Percentiles rank a stretch among this genome's conserved stretches.
phyloP scores from a whole-genome alignment of 2,329 filamentous ascomycete species.

The Dryadomyces quercus-mongolicae region DNA sequence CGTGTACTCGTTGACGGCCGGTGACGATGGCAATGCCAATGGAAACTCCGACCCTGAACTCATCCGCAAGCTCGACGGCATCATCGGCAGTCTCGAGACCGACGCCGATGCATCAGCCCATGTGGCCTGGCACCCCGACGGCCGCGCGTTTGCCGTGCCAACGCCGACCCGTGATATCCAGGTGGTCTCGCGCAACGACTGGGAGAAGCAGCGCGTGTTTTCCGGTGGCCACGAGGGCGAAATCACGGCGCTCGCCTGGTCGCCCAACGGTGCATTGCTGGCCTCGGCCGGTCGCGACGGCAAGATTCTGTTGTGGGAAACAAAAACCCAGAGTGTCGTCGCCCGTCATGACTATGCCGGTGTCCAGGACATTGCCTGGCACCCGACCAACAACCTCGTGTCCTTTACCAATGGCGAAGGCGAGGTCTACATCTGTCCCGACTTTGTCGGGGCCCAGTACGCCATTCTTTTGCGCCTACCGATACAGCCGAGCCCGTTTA shows the following conservation, averaged over 20 bases:
- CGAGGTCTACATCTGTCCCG: constrained; percentile 80
- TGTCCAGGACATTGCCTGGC: constrained; percentile 81
- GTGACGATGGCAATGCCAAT: constrained; percentile 2
- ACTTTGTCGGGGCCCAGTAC: constrained; percentile 51
- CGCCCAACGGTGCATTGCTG: constrained; percentile 82
- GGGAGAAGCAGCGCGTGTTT: constrained; percentile 76
- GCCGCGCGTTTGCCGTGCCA: constrained; percentile 75
- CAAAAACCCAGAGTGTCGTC: constrained; percentile 71
- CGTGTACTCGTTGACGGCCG: constrained; percentile 61
- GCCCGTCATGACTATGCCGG: constrained; percentile 69
- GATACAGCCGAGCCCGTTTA: constrained; percentile 69
- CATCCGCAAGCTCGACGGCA: constrained; percentile 70
- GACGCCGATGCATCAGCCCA: constrained; percentile 65
- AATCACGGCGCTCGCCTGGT: constrained; percentile 84
- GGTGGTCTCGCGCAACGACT: constrained; percentile 77
- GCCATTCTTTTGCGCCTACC: constrained; percentile 42
- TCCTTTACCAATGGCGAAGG: constrained; percentile 91
- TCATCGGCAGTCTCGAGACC: constrained; percentile 68
- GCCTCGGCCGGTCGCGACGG: constrained; percentile 57
- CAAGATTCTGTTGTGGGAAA: constrained; percentile 75
- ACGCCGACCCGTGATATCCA: constrained; percentile 76
- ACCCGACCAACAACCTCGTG: constrained; percentile 75
- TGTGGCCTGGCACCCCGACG: constrained; percentile 87
- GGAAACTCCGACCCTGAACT: constrained; percentile 46
- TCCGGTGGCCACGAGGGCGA: constrained; percentile 68